phyloP scores from a whole-genome alignment of 257 asterid genomes.

The Capsicum chinense region DNA sequence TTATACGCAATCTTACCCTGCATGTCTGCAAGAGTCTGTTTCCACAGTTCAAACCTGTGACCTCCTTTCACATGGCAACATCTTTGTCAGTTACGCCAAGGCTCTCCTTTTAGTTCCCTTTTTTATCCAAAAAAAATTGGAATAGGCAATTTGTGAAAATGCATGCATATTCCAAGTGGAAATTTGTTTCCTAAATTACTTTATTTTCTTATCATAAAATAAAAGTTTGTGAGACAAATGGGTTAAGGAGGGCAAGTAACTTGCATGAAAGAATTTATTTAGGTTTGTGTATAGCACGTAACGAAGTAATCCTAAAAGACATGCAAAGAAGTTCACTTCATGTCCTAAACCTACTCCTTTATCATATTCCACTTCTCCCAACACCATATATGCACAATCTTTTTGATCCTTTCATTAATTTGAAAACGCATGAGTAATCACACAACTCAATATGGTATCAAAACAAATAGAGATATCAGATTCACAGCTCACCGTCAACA shows the following conservation, averaged over 20 bases:
- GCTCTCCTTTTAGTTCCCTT: background rate
- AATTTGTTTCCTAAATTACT: background rate
- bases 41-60: background rate
- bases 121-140: background rate
- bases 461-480: background rate
- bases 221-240: background rate
- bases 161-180: slow-evolving; percentile 14
- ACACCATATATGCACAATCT: background rate
- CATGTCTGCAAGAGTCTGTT: background rate
- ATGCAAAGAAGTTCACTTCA: slow-evolving; percentile 19
- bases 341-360: background rate
- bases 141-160: background rate
- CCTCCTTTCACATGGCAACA: background rate
- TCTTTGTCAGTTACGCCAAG: background rate
- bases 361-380: background rate
- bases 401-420: background rate
- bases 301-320: background rate
- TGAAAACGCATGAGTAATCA: background rate
- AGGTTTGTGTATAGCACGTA: slow-evolving; percentile 45
- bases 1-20: background rate
- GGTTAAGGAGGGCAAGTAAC: slow-evolving; percentile 30
- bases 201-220: background rate
- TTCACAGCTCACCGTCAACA: background rate
- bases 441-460: background rate
- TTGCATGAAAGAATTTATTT: slow-evolving; percentile 26